A percentile compares a stretch with the other conserved stretches of the same genome.
These are phyloP conservation scores for Boletellus emodensis DNA, from an alignment of 768 basidiomycete species.

Conservation along the genomic window DNA sequence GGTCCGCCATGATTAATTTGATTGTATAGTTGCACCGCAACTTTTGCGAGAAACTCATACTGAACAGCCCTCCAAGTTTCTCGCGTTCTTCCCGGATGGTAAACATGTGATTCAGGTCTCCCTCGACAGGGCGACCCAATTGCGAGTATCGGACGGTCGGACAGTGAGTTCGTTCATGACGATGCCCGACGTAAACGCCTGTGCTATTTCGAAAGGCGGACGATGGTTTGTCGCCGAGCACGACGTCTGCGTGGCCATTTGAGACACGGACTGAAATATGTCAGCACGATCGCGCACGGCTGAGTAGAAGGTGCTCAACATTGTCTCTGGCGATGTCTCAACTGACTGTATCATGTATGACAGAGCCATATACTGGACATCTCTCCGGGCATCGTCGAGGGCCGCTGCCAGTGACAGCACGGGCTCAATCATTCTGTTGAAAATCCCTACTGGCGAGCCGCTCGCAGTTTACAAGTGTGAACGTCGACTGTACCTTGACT, in stretches of 20 bases:
- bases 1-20: not conserved
- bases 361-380: not conserved
- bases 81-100: not conserved
- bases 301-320: not conserved
- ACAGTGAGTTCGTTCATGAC: not conserved
- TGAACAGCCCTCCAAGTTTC: not conserved
- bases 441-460: not conserved
- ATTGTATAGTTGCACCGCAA: not conserved
- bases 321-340: not conserved
- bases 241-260: not conserved
- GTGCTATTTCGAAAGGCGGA: not conserved
- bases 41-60: not conserved
- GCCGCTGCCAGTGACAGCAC: not conserved
- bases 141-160: conserved; percentile 3
- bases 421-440: not conserved
- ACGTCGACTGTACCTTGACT: not conserved
- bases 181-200: not conserved
- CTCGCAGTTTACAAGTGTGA: not conserved
- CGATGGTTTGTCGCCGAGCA: not conserved
- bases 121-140: not conserved
- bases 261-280: not conserved
- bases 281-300: not conserved
- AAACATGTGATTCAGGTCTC: conserved; percentile 3
- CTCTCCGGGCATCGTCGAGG: not conserved
- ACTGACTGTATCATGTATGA: not conserved